Evolutionary conservation across 192 early-diverging fungal genomes (phyloP), one percentile per base, ranked within the genome.

Genomic region (Umbelopsis sp.): DNA sequence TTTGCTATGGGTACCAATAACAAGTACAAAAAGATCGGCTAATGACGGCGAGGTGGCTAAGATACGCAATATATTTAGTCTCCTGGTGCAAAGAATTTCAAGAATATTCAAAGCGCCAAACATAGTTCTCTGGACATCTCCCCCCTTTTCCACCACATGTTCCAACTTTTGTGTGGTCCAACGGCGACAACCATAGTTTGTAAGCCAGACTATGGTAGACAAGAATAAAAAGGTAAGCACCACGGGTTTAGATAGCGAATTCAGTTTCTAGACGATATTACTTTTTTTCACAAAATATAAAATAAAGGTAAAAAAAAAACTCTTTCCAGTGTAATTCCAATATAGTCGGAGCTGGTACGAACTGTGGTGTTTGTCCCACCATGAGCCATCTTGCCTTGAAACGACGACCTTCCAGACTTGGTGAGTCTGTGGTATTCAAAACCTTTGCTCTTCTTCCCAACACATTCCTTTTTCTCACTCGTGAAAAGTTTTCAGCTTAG

Each of bases 341-440:
- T 62, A 62, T 62, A 62, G 56, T 49, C 56, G 56, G 56, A 62
- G 56, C 56, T 34, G 16, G 1, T 36, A 62, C 4, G 6, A 41
- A 62, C 26, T 62, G 56, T 62, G 56, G 56, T 62, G 34, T 62
- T 62, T 62, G 56, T 62, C 56, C 56, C n/a, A 62, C 56, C 56
- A 62, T 62, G 56, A 62, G 56, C 56, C 56, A 34, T 32, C 56
- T 62, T 62, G 38, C 56, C 56, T 62, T 62, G 56, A 62, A 62
- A 62, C 56, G 29, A 62, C 38, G 38, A 41, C 38, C 38, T 17
- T 29, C 26, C 56, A 62, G 56, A 14, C 56, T 34, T 31, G 12
- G 38, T 41, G 38, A 1, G 12, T 26, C 9, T 32, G 56, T 62
- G 26, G 12, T 14, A 29, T 11, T 34, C n/a, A 26, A 34, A 3